Evolutionary conservation across 768 basidiomycete species (phyloP), one percentile per base, ranked within the genome.

Genomic region (Tylopilus rubrobrunneus): DNA sequence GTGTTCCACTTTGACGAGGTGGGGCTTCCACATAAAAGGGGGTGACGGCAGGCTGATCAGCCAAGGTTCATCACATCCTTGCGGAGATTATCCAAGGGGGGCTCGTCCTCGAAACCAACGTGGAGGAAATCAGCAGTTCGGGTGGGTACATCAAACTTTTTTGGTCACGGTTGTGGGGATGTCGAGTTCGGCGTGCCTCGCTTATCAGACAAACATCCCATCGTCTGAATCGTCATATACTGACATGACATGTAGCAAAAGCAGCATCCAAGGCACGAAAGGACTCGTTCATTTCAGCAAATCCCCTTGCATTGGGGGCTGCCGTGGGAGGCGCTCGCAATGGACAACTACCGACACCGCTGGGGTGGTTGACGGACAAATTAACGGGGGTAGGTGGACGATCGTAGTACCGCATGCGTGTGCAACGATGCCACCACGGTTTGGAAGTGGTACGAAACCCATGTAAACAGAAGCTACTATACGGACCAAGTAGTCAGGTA

Each of bases 1-100:
- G 95, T 99, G 48, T 99, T 98, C 70, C 95, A 98, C 69, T 99
- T 98, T 64, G 97, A 98, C 69, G 94, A 98, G 79, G 95, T 92
- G 60, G 31, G 79, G 59, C 31, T 47, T 10, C 12, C 28, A 40
- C 19, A 15, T 17, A 31, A 45, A 8, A 7, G 31, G 31, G 29
- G 41, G 19, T 25, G 17, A 11, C 46, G 10, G 45, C 27, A 9
- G 10, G 43, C 36, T 54, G 47, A 51, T 7, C 42, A 8, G 17
- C 39, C 48, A 33, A 62, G 93, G 95, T 89, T 4, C 95, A 98
- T 64, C 89, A 96, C 60, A 92, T 98, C 49, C 80, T 99, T 44
- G 79, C 87, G n/a, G 97, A 98, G 71, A 86, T 98, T 49, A 91
- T 99, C 25, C 95, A 98, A 73, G 96, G 94, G 15, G 97, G 97